Evolutionary conservation across 768 basidiomycete genomes (phyloP), one percentile per base, ranked within the genome.

Genomic region (Mycena maculata): DNA sequence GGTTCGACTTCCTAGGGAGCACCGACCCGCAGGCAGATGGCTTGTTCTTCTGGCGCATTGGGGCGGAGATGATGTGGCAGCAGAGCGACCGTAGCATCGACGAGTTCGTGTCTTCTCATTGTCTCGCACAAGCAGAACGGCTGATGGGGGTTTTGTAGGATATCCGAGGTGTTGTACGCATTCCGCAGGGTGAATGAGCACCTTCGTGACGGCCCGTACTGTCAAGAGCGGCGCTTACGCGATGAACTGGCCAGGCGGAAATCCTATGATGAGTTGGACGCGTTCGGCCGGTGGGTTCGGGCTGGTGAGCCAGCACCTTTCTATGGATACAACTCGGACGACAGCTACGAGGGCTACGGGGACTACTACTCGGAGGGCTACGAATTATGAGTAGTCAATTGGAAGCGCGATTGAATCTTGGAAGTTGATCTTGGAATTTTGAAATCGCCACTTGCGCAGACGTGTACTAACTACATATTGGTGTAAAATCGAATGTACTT

Each of bases 1-100:
- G 30, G 7, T 45, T 42, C 41, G 31, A 58, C 18, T 23, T 41
- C 22, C 20, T 55, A 5, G 38, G n/a, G 15, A n/a, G 15, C 3
- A 1, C 62, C 20, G 36, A 36, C 0, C 31, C 36, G 0, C 36
- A 36, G 20, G 16, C 50, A 1, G 62, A 63, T 25, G 62, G 62
- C 6, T 20, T 63, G 31, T 65, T 65, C 36, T 36, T 57, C 23
- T 65, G 63, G 63, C 55, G 56, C 30, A 58, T 65, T 16, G 48
- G 56, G 18, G 39, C 36, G 10, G 63, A 58, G n/a, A 23, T 65
- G n/a, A 64, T 64, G 63, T 64, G 63, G 63, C 55, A 64, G 39
- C 54, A 64, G 22, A 30, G 33, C 10, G 56, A 65, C 41, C 30
- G 63, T 4, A 23, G 47, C 4, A 28, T 65, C 12, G 63, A 65